Evolutionary conservation across 495 filamentous ascomycete species (phyloP), one percentile per base, ranked within the genome.

Genomic region (Daldinia grandis): DNA sequence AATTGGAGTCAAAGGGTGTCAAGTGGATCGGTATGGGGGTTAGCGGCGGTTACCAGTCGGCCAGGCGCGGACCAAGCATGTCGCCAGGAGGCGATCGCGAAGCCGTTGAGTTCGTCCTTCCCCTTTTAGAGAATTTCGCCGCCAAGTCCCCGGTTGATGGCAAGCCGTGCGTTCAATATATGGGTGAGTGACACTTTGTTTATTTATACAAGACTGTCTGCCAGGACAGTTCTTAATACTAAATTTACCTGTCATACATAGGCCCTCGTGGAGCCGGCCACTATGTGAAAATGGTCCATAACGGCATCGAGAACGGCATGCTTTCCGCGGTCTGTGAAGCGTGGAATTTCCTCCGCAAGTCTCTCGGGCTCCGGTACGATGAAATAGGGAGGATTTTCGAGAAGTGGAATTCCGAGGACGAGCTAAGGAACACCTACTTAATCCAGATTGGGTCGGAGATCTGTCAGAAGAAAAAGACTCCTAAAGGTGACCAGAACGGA

Each of bases 211-310:
- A 31, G 27, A 15, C 25, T 54, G 6, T 38, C 19, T 28, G 8
- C 15, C 1, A 21, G 15, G 25, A 1, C 30, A n/a, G 17, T n/a
- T 50, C 27, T 12, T 1, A 30, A 53, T 15, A 42, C 28, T 62
- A 56, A 61, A 19, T 9, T 6, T 15, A 49, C n/a, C n/a, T n/a
- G n/a, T 17, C 19, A 14, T 49, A 9, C 24, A 4, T 42, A 59
- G 66, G 90, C 0, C 86, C 85, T 4, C 87, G 86, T 1, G 90
- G 91, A 2, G 83, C 86, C 0, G 90, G 90, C 1, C 88, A 93
- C 76, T 92, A 88, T 71, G 89, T 92, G 35, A 93, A 93, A 77
- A 93, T 92, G 89, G 84, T 91, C 0, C 91, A 93, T 72, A 92
- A 93, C 72, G 90, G 90, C 4, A 92, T 93, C 53, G 89, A 93